A percentile compares a stretch with the other conserved stretches of the same genome.
phyloP scores from a whole-genome alignment of 2,329 filamentous ascomycete species.

The Didymella pomorum region DNA sequence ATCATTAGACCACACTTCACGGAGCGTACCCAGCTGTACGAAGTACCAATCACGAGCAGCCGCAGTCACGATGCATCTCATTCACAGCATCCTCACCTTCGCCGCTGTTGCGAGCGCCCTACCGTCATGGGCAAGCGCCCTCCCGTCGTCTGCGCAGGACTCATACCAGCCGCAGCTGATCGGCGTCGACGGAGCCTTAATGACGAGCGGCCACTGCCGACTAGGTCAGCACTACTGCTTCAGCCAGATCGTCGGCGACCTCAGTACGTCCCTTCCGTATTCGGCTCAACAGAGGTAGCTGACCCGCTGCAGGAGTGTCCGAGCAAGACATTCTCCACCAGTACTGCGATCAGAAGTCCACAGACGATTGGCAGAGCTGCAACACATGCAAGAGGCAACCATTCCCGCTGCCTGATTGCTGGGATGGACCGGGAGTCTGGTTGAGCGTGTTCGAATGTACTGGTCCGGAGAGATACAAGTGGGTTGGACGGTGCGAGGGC shows the following conservation, averaged over 20 bases:
- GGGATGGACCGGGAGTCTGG: constrained; percentile 23
- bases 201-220: constrained; percentile 12
- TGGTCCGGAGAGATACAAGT: constrained; percentile 16
- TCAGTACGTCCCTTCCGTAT: constrained; percentile 11
- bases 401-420: constrained; percentile 22
- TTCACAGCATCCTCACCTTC: constrained; percentile 3
- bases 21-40: not conserved
- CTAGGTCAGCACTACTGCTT: constrained; percentile 25
- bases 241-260: constrained; percentile 20
- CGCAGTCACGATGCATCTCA: constrained; percentile 9
- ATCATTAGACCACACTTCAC: not conserved
- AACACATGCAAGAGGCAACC: constrained; percentile 25
- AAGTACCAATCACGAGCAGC: not conserved
- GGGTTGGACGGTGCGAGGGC: constrained; percentile 14
- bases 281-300: not conserved
- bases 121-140: constrained; percentile 17
- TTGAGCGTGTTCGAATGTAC: constrained; percentile 29
- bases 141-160: constrained; percentile 13
- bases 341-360: constrained; percentile 28
- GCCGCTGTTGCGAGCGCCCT: constrained; percentile 9
- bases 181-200: not conserved
- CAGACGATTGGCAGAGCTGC: constrained; percentile 28
- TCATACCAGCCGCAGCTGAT: not conserved
- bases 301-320: constrained; percentile 7
- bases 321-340: constrained; percentile 29